These are phyloP conservation scores for Saccharum hybrid DNA, from an alignment of 202 grass and related monocot species.

Conservation along the genomic window DNA sequence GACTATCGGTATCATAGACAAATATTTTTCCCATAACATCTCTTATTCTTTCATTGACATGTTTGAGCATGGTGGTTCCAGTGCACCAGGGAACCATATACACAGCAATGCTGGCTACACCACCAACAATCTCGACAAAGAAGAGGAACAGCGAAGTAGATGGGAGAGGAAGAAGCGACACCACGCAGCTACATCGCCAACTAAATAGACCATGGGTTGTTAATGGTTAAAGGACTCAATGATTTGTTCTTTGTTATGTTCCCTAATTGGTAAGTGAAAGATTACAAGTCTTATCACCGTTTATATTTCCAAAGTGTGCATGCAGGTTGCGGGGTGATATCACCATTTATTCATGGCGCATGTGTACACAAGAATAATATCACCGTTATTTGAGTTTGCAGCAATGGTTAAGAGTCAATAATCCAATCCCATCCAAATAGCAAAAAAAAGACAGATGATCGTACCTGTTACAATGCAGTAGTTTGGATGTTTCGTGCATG, in stretches of 20 bases:
- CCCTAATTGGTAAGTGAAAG: not conserved
- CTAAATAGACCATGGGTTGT: not conserved
- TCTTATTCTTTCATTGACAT: not conserved
- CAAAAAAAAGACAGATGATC: not conserved
- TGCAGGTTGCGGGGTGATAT: not conserved
- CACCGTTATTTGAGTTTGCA: constrained; percentile 14
- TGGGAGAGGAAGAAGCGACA: not conserved
- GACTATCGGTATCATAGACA: not conserved
- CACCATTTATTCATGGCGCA: not conserved
- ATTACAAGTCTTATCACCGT: not conserved
- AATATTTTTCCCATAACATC: not conserved
- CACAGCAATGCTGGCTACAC: not conserved
- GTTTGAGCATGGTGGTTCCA: not conserved
- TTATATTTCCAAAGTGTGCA: not conserved
- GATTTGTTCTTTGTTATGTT: not conserved
- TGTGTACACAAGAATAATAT: not conserved
- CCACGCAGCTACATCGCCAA: not conserved
- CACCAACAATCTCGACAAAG: not conserved
- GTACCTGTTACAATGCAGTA: constrained; percentile 87
- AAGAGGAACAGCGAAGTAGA: not conserved
- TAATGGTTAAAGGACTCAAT: not conserved
- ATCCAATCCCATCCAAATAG: constrained; percentile 19
- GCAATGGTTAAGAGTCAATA: not conserved
- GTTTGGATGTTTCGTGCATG: constrained; percentile 62
- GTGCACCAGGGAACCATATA: not conserved